Evolutionary conservation across 83 land plant genomes (phyloP), one percentile per base, ranked within the genome.

Genomic region (Diphasiastrum complanatum): DNA sequence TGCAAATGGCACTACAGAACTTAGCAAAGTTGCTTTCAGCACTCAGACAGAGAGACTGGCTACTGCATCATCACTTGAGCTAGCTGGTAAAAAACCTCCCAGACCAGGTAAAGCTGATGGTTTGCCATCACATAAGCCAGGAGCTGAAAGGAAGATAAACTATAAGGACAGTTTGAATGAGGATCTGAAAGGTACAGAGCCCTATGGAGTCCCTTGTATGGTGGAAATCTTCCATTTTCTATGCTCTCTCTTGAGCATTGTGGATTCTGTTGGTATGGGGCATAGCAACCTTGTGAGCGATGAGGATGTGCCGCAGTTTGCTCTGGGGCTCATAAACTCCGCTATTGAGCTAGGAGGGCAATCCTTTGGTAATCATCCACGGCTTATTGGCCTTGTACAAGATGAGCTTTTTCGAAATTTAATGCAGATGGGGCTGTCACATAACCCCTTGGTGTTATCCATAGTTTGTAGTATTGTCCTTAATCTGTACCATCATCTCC

Each of bases 391-490:
- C 33, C 66, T 82, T 64, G 72, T 90, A 22, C 90, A 86, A 56
- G 99, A 95, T 63, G 87, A 90, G 37, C 77, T 90, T 32, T 89
- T 95, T 61, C 73, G 79, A 36, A 75, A 84, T 64, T 35, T 95
- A 36, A 82, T 89, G 72, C 83, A 83, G 32, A 80, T 84, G 68
- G 99, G 93, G 3, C 49, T 73, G 1, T 61, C 74, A 28, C 65
- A 74, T 1, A 83, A 83, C 43, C 84, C 97, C 4, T 63, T 86
- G 10, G 73, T 95, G 32, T 48, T 90, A 33, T 89, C 99, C 55
- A 81, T 87, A 78, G 79, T 95, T 38, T 86, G 89, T 71, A 91
- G 93, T 63, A 86, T 83, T n/a, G 97, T 86, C 22, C 74, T 95
- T 23, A 89, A 86, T 49, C 80, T 90, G 47, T 95, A 84, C 47